Conservation (phyloP, 495 filamentous ascomycete genomes). For the Hamigera avellanea region DNA sequence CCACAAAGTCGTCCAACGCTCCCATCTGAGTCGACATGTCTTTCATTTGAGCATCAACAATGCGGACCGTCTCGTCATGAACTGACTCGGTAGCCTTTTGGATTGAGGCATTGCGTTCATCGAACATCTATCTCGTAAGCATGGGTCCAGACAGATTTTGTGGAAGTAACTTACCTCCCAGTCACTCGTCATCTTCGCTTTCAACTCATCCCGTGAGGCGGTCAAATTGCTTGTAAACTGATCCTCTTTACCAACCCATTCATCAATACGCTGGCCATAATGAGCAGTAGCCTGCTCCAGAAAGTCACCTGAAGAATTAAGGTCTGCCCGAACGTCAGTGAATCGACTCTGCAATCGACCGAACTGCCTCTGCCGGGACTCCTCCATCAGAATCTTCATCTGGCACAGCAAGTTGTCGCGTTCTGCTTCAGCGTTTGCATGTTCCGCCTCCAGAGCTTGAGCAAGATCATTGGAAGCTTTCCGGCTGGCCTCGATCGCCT, state of each 20-base stretch:
- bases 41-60: conserved; percentile 79
- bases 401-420: conserved; percentile 62
- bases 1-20: conserved; percentile 80
- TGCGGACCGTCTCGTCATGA: conserved; percentile 81
- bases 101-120: conserved; percentile 68
- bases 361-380: conserved; percentile 61
- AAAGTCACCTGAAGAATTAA: conserved; percentile 46
- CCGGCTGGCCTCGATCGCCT: conserved; percentile 52
- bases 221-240: conserved; percentile 57
- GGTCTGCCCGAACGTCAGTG: conserved; percentile 45
- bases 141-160: conserved; percentile 5
- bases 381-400: conserved; percentile 62
- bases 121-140: conserved; percentile 48
- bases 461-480: conserved; percentile 56
- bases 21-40: conserved; percentile 80
- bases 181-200: conserved; percentile 73
- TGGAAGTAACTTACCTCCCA: conserved; percentile 53
- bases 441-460: conserved; percentile 64
- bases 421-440: conserved; percentile 59
- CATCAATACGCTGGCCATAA: conserved; percentile 61
- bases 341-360: conserved; percentile 55
- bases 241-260: conserved; percentile 60
- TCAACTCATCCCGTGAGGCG: conserved; percentile 63
- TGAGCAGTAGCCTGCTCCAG: conserved; percentile 52
- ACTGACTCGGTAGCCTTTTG: conserved; percentile 74